Evolutionary conservation across 768 basidiomycete species (phyloP), one percentile per base, ranked within the genome.

Genomic region (Leucosporidium scottii): DNA sequence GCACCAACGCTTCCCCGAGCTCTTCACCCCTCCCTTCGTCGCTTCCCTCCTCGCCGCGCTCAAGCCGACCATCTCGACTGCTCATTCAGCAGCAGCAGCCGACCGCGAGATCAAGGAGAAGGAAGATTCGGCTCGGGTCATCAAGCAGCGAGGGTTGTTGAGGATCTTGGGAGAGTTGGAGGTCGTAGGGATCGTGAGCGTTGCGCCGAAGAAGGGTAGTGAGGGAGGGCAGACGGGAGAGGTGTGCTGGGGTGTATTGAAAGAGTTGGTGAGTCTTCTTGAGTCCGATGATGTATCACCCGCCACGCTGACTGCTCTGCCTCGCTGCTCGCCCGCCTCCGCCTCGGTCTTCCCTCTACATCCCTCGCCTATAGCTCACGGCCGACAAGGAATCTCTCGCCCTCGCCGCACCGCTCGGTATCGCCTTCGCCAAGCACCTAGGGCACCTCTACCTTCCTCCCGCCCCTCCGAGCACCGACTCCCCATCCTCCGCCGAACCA

Each of bases 361-460:
- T 36, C 39, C 3, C 34, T 44, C 8, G 6, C 8, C 34, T 10
- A 48, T 59, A 75, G 74, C 69, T 74, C 55, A 74, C 73, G 0
- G 70, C 74, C 13, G 74, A 76, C 68, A 75, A 75, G 51, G 75
- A 76, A 8, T 51, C 69, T 2, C 64, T 76, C 48, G 66, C 71
- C 4, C 63, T 55, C 44, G 65, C 94, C 10, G 80, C 98, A 25
- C 96, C 96, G 0, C 82, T 99, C 55, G 83, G 97, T 39, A 84
- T 90, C 12, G 92, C 88, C 0, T 98, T 98, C 77, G 84, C 97
- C 71, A 98, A 96, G 78, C 85, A 88, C n/a, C 96, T 91, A 77
- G 85, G 88, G 10, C 83, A 86, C 10, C 88, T 91, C 0, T 99
- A 86, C 78, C 85, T 75, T 21, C 74, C 74, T 2, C 34, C 66